These are phyloP conservation scores for Jacaranda mimosifolia DNA, from an alignment of 257 asterid genomes.

Conservation along the genomic window DNA sequence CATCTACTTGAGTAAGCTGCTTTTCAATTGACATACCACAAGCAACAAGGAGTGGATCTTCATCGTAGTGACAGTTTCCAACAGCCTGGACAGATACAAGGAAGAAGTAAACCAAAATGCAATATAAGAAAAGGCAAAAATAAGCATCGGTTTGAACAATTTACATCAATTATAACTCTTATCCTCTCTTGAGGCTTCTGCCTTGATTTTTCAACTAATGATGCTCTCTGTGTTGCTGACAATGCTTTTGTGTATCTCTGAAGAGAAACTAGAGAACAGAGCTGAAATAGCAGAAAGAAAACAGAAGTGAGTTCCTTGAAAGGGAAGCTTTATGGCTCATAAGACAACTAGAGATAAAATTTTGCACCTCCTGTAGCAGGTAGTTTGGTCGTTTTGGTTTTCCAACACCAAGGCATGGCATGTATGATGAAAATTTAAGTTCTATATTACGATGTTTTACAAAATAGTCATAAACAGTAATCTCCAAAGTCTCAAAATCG, in stretches of 20 bases:
- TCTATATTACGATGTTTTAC: slow-evolving; percentile 72
- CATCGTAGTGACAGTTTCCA: slow-evolving; percentile 60
- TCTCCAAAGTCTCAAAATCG: slow-evolving; percentile 61
- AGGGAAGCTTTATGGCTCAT: slow-evolving; percentile 13
- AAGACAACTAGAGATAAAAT: slow-evolving; percentile 31
- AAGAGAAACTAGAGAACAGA: slow-evolving; percentile 86
- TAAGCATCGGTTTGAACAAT: slow-evolving; percentile 29
- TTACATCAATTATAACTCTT: slow-evolving; percentile 72
- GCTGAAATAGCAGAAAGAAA: slow-evolving; percentile 53
- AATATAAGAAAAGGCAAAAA: slow-evolving; percentile 25
- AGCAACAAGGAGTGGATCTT: slow-evolving; percentile 75
- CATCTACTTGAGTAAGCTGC: slow-evolving; percentile 68
- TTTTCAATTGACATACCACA: slow-evolving; percentile 81
- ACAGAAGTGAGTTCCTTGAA: slow-evolving; percentile 30
- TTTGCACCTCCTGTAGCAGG: slow-evolving; percentile 83
- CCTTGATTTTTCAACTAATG: slow-evolving; percentile 85
- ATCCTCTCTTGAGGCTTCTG: slow-evolving; percentile 86
- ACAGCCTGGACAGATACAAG: slow-evolving; percentile 63
- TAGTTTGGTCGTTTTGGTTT: slow-evolving; percentile 80
- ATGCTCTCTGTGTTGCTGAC: slow-evolving; percentile 68
- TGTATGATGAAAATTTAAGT: slow-evolving; percentile 61
- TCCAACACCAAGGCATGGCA: slow-evolving; percentile 94
- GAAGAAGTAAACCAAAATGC: slow-evolving; percentile 36
- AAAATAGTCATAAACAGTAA: slow-evolving; percentile 85
- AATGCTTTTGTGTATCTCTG: slow-evolving; percentile 88